Evolutionary conservation across 257 asterid species (phyloP), one percentile per base, ranked within the genome.

Genomic region (Fraxinus anomala): DNA sequence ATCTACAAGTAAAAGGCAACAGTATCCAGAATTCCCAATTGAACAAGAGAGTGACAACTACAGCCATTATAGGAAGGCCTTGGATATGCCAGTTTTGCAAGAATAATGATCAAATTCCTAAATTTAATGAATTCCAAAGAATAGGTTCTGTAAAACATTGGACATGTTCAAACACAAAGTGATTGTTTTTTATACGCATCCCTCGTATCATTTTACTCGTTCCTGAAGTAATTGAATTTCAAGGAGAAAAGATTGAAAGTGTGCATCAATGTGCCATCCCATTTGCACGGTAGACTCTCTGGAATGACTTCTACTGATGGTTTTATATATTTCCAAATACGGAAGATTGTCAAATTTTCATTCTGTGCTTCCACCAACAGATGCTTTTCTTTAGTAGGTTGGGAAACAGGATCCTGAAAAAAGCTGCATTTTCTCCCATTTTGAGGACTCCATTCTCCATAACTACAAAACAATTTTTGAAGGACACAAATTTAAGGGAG

Each of bases 121-220:
- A 19, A 11, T 1, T 17, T n/a, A n/a, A 54, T 6, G 68, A 69
- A 34, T 40, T 16, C 40, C 16, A 14, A 8, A 16, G 9, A 33
- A 1, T 28, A n/a, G 14, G 47, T 28, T 70, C 14, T 78, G 12
- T 26, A 30, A 36, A 66, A 34, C 36, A 5, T 4, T 33, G 36
- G 36, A 33, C 36, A 33, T 5, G 36, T 33, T 33, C 51, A 31
- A 59, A 59, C 13, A 61, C 31, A 21, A 56, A 42, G 33, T 51
- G 51, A 24, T 16, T 70, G 28, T 30, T 77, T 68, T 21, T 34
- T 11, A 77, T 73, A 6, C 11, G 11, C 42, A 37, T 12, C 65
- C 39, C 33, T 26, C 28, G 28, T 26, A 26, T 66, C 63, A 24
- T n/a, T 75, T 70, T 51, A 80, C 67, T 56, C 40, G 76, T 75